A percentile compares a stretch with the other conserved stretches of the same genome.
Evolutionary conservation across 2,329 filamentous ascomycete genomes (phyloP).

Genomic region (Microcera coccophila): DNA sequence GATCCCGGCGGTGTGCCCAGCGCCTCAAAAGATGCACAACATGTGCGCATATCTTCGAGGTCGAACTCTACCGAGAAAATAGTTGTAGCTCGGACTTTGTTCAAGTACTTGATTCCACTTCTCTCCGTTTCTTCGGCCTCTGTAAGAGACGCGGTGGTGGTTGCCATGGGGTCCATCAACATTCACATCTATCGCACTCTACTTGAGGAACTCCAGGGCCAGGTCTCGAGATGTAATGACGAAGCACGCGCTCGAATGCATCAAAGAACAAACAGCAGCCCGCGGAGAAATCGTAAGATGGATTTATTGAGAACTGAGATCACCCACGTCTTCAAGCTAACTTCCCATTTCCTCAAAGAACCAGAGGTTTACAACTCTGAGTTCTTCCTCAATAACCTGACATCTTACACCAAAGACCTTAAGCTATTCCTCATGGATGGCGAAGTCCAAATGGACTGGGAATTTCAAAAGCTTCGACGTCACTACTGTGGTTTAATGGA

Average conservation of each 20-base stretch:
- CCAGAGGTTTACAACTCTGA: constrained; percentile 78
- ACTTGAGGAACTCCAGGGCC: constrained; percentile 83
- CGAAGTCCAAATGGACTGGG: constrained; percentile 91
- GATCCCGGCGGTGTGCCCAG: constrained; percentile 63
- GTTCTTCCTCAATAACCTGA: constrained; percentile 84
- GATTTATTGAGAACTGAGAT: constrained; percentile 89
- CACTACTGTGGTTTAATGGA: constrained; percentile 95
- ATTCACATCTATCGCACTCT: constrained; percentile 87
- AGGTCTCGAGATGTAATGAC: constrained; percentile 80
- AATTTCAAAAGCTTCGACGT: constrained; percentile 84
- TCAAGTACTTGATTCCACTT: constrained; percentile 86
- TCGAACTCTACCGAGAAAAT: constrained; percentile 68
- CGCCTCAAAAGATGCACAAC: constrained; percentile 57
- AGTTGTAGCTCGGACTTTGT: constrained; percentile 81
- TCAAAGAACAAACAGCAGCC: constrained; percentile 77
- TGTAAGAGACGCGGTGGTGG: constrained; percentile 84
- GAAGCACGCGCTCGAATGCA: constrained; percentile 85
- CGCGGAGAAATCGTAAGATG: constrained; percentile 75
- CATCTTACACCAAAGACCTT: constrained; percentile 85
- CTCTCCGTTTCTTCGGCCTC: constrained; percentile 74
- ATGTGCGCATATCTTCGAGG: constrained; percentile 76
- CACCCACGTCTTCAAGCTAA: constrained; percentile 92
- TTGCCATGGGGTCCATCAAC: constrained; percentile 91
- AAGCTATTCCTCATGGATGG: constrained; percentile 93
- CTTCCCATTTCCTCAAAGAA: constrained; percentile 80